These are phyloP conservation scores for Exophiala aquamarina DNA, from an alignment of 2,329 filamentous ascomycete species.

Conservation along the genomic window DNA sequence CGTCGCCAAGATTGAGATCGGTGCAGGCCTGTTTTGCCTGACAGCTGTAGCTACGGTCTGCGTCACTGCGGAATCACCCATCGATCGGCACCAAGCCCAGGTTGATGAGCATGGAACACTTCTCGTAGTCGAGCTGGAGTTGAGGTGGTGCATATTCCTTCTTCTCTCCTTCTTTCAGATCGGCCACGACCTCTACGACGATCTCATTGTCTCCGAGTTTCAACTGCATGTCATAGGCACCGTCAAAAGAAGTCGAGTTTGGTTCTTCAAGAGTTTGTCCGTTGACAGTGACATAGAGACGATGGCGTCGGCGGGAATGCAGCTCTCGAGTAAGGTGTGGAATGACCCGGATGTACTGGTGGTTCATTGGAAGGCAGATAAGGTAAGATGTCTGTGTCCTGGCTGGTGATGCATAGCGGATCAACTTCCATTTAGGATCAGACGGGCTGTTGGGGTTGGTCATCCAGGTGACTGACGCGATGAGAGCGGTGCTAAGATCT, in stretches of 20 bases:
- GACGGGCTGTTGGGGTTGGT: slow-evolving; percentile 66
- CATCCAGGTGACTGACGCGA: slow-evolving; percentile 64
- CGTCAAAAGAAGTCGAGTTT: slow-evolving; percentile 51
- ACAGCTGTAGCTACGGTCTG: too few species aligned
- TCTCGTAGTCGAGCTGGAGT: slow-evolving; percentile 72
- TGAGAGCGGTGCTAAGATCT: slow-evolving; percentile 59
- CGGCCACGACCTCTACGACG: slow-evolving; percentile 74
- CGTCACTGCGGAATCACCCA: too few species aligned
- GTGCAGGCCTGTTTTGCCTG: too few species aligned
- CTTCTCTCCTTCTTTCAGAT: slow-evolving; percentile 58
- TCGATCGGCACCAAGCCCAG: not conserved
- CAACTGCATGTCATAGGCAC: slow-evolving; percentile 74
- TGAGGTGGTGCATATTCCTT: slow-evolving; percentile 53
- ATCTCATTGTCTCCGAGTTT: slow-evolving; percentile 73
- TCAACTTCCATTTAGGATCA: slow-evolving; percentile 61
- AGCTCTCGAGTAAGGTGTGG: slow-evolving; percentile 19
- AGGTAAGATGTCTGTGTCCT: slow-evolving; percentile 72
- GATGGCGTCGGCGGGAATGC: slow-evolving; percentile 17
- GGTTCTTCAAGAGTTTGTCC: slow-evolving; percentile 15
- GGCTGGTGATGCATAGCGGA: slow-evolving; percentile 64
- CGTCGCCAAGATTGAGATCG: too few species aligned
- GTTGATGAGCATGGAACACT: slow-evolving; percentile 44
- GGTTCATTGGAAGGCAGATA: slow-evolving; percentile 61
- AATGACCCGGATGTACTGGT: slow-evolving; percentile 68
- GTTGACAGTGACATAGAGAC: slow-evolving; percentile 25